phyloP scores from a whole-genome alignment of 2,329 filamentous ascomycete species.

The Fusarium scirpi region DNA sequence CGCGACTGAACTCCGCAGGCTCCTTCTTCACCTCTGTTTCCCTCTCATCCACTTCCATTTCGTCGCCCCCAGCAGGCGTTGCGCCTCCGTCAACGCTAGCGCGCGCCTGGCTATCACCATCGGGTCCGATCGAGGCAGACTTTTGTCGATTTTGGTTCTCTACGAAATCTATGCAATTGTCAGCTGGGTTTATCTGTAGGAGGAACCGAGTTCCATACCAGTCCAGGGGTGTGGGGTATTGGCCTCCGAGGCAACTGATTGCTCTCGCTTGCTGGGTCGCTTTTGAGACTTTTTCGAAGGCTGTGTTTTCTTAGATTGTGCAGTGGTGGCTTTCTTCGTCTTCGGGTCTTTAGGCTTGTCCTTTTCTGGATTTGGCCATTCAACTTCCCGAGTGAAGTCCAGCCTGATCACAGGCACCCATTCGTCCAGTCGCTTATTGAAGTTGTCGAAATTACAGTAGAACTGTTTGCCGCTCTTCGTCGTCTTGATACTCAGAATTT shows the following conservation, averaged over 20 bases:
- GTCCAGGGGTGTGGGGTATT: slow-evolving; percentile 67
- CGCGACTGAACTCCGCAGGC: slow-evolving; percentile 74
- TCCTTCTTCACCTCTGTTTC: slow-evolving; percentile 60
- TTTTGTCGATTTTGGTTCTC: slow-evolving; percentile 62
- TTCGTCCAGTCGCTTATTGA: slow-evolving; percentile 89
- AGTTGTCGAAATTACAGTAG: slow-evolving; percentile 98
- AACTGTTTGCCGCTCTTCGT: slow-evolving; percentile 89
- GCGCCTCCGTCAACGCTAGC: slow-evolving; percentile 58
- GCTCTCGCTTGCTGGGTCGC: slow-evolving; percentile 66
- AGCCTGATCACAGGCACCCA: slow-evolving; percentile 89
- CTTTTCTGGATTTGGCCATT: slow-evolving; percentile 95
- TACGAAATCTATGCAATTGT: slow-evolving; percentile 56
- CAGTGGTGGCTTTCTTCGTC: slow-evolving; percentile 75
- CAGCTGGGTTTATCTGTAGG: not conserved
- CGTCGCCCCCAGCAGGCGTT: slow-evolving; percentile 61
- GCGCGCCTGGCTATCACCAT: slow-evolving; percentile 60
- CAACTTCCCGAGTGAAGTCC: slow-evolving; percentile 89
- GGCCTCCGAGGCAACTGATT: slow-evolving; percentile 65
- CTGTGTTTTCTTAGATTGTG: slow-evolving; percentile 67
- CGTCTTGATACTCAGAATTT: slow-evolving; percentile 94
- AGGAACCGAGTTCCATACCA: slow-evolving; percentile 43
- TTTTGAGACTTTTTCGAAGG: slow-evolving; percentile 70
- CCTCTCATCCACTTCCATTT: slow-evolving; percentile 68
- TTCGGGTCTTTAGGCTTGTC: slow-evolving; percentile 80
- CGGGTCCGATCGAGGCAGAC: slow-evolving; percentile 56